A percentile compares a stretch with the other conserved stretches of the same genome.
phyloP scores from a whole-genome alignment of 2,329 filamentous ascomycete genomes.

The Epichloe sylvatica region DNA sequence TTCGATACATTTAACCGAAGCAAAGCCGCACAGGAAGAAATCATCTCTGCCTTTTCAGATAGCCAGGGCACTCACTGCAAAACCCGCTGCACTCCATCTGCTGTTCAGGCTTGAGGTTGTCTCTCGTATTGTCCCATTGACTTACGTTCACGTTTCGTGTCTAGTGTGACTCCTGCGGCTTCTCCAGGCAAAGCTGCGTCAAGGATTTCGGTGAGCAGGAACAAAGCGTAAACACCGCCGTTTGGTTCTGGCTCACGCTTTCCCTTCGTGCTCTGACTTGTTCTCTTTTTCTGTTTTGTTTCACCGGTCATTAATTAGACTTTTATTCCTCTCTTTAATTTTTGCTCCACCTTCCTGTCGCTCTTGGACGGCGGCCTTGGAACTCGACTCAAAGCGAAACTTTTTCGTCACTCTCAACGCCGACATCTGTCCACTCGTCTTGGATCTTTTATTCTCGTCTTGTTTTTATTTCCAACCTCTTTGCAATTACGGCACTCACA shows the following conservation, averaged over 20 bases:
- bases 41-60: neutral
- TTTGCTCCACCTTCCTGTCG: neutral
- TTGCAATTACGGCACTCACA: neutral
- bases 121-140: neutral
- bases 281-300: neutral
- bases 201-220: neutral
- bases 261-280: neutral
- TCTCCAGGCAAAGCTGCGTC: neutral
- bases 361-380: neutral
- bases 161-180: neutral
- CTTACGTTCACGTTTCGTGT: too few relatives aligned
- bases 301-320: neutral
- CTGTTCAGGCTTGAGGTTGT: neutral
- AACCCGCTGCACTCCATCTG: neutral
- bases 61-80: neutral
- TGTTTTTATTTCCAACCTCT: neutral
- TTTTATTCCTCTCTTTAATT: neutral
- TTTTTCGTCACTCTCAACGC: conserved; percentile 3
- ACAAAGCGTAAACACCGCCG: neutral
- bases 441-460: conserved; percentile 5
- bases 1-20: neutral
- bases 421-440: neutral
- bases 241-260: neutral
- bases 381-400: neutral
- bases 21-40: neutral